Conservation (phyloP, 495 filamentous ascomycete genomes). For the Talaromyces liani region DNA sequence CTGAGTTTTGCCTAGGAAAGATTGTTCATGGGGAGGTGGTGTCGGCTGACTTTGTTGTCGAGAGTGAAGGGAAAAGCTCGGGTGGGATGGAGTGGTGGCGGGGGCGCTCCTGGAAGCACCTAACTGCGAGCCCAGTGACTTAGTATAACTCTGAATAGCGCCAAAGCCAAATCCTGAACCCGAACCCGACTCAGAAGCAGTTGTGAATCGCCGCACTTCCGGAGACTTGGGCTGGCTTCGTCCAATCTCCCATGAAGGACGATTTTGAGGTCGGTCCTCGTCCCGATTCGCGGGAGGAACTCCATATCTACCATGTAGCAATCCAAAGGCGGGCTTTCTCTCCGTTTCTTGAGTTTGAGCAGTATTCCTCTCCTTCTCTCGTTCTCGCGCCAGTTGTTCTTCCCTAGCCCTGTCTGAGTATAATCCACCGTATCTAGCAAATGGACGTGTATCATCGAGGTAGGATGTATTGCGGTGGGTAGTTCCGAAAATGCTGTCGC, state of each 20-base stretch:
- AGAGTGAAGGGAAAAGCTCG: slow-evolving; percentile 23
- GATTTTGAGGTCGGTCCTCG: slow-evolving; percentile 20
- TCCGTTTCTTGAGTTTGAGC: slow-evolving; percentile 27
- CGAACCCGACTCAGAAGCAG: slow-evolving; percentile 24
- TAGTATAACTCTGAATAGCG: slow-evolving; percentile 41
- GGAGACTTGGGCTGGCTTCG: slow-evolving; percentile 35
- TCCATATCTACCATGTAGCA: slow-evolving; percentile 17
- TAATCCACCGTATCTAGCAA: slow-evolving; percentile 21
- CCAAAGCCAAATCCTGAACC: slow-evolving; percentile 37
- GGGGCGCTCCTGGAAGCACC: slow-evolving; percentile 23
- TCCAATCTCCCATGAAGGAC: slow-evolving; percentile 30
- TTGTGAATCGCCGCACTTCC: slow-evolving; percentile 28
- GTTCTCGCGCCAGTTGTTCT: slow-evolving; percentile 31
- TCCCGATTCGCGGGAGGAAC: slow-evolving; percentile 31
- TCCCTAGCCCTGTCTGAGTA: slow-evolving; percentile 40
- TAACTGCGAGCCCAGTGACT: slow-evolving; percentile 34
- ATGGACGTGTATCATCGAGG: slow-evolving; percentile 23
- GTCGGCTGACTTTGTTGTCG: slow-evolving; percentile 29
- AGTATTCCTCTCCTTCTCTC: slow-evolving; percentile 21
- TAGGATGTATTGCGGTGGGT: slow-evolving; percentile 23
- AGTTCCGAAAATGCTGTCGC: slow-evolving; percentile 20
- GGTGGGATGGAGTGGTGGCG: slow-evolving; percentile 7
- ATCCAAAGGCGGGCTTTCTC: slow-evolving; percentile 18
- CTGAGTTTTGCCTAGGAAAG: slow-evolving; percentile 25
- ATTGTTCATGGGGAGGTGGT: slow-evolving; percentile 28